Base-by-base conservation (phyloP, 1,284 basidiomycete genomes). In the Chalciporus piperatoides region DNA sequence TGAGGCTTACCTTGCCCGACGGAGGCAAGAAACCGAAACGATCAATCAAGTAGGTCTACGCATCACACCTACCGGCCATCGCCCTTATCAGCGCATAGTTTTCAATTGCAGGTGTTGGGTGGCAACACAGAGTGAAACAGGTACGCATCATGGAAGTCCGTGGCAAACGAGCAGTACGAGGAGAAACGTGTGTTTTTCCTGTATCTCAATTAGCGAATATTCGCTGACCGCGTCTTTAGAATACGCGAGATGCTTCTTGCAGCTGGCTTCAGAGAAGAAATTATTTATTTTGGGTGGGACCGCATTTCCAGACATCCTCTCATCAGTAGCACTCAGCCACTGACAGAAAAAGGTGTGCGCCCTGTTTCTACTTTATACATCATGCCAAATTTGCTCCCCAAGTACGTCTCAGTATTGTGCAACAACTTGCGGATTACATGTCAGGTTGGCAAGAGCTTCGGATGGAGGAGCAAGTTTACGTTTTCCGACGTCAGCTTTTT, bases 371-470 rank as follows among this genome's bases (percentile, higher is more conserved):
- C 25, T 21, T 14, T 36, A 33, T 35, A 21, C 17, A 1, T 28
- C 15, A 3, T 9, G 15, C 30, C 61, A 23, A 68, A 41, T 19
- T 46, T 6, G 14, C 30, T n/a, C 38, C 41, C 35, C 32, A 51
- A 69, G 67, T 38, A 36, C 52, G 41, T 12, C 35, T 46, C 33
- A 39, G 24, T 27, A 19, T 66, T 39, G 23, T 64, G 15, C 53
- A 58, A 21, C 55, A 66, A 39, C 53, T 69, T n/a, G 45, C 36
- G 32, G 59, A 54, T 4, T 56, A 66, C 44, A 69, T 65, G 66
- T 33, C 52, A 6, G 59, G 48, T 15, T 69, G 68, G 67, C 65
- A 59, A 46, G 66, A 65, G 41, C 59, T 69, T 48, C 54, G 61
- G 21, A 59, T 59, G 54, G 67, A 65, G 51, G 64, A 68, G 33